A percentile compares a stretch with the other conserved stretches of the same genome.
These are phyloP conservation scores for Hondaea fermentalgiana DNA, from an alignment of 108 stramenopile genomes.

Conservation along the genomic window DNA sequence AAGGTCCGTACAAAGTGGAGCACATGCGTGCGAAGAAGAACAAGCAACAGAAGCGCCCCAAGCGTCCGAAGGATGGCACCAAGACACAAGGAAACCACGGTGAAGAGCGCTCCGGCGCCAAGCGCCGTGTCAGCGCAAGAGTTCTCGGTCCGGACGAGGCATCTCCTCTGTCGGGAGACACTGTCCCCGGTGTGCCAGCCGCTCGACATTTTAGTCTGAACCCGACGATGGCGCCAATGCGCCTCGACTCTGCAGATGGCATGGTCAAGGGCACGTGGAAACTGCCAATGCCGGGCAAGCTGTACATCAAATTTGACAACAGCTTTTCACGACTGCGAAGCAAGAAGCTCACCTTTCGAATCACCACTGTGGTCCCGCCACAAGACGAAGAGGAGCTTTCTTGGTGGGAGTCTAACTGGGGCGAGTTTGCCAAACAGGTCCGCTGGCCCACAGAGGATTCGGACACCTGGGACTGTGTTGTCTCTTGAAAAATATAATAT, in stretches of 20 bases:
- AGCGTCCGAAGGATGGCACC: background rate
- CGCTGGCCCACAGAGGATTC: background rate
- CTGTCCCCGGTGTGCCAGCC: background rate
- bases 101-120: no score
- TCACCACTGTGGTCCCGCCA: background rate
- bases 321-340: background rate
- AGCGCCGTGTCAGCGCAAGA: background rate
- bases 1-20: background rate
- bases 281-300: background rate
- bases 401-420: slow-evolving; percentile 9
- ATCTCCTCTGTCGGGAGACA: background rate
- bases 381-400: background rate
- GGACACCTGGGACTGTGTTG: background rate
- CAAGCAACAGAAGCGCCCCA: background rate
- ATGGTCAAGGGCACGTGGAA: slow-evolving; percentile 4
- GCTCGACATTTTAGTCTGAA: background rate
- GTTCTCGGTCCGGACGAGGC: background rate
- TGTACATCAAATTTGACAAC: slow-evolving; percentile 10
- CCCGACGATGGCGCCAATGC: background rate
- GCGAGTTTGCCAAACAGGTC: background rate
- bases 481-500: background rate
- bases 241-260: background rate
- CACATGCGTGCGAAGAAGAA: background rate
- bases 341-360: background rate
- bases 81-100: background rate